Evolutionary conservation across 2,329 filamentous ascomycete genomes (phyloP), one percentile per base, ranked within the genome.

Genomic region (Apiospora marii): DNA sequence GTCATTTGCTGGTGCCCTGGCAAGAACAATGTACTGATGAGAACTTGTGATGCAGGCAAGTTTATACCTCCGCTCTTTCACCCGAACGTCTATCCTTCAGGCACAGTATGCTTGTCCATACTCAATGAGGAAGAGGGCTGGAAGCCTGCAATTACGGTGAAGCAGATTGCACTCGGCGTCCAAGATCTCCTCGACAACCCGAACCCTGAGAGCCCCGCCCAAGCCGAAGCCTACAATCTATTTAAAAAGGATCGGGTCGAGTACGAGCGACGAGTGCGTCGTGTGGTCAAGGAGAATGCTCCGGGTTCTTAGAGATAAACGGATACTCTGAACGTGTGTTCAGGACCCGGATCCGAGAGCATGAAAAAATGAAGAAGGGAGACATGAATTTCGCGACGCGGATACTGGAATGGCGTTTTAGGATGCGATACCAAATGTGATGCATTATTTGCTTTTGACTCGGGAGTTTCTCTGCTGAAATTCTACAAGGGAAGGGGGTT

Each of bases 81-180:
- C 81, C 96, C 96, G 0, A 99, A 99, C 82, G 96, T 99, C 77
- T 99, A 99, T 82, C 96, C 96, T 0, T 98, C 96, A 0, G 97
- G 96, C 77, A 99, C 96, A 68, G 96, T 99, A 74, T 99, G 96
- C 81, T 89, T 99, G 30, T 98, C 94, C 41, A 99, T 99, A 77
- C 85, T 99, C 76, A 99, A 98, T 84, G 97, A 99, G 83, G 96
- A 99, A 79, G 96, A 99, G 82, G 95, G 94, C 8, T 99, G 97
- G 96, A 97, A 97, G 83, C 97, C 96, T 0, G 96, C 96, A 8
- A 99, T 99, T 80, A 99, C 96, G 0, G 94, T 99, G 82, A 98
- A 98, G 85, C 95, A 98, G 84, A 98, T 99, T 75, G 89, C 98
- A 7, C 89, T 98, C 1, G 96, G 96, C 68, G 97, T 99, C 72